Base-by-base conservation (phyloP, 495 filamentous ascomycete species). In the Sordaria brevicollis region DNA sequence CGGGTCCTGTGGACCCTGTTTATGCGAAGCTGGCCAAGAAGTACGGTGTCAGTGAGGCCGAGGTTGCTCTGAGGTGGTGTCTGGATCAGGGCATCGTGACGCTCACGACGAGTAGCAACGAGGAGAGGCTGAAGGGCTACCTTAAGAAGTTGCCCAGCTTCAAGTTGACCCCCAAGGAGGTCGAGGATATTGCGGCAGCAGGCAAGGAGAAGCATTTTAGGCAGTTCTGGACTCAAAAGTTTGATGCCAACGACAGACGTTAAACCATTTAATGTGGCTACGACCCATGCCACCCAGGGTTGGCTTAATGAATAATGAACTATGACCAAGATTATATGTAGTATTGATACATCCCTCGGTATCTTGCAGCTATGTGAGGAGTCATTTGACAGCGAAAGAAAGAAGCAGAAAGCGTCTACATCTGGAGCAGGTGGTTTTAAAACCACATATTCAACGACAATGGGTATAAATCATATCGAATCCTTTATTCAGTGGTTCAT, bases 81-180 rank as follows among this genome's bases (percentile, higher is more conserved):
- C 79, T 96, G 37, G 92, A 97, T 72, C 91, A 93, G 75, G 92
- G 89, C 43, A 80, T 91, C 67, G 87, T 94, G n/a, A 81, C 87
- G 0, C 80, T 96, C 71, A 96, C 93, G 1, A 96, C 93, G 19
- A 93, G 89, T 76, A 79, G 81, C 38, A 96, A 86, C 70, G 89
- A 94, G 79, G 79, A 89, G 70, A 80, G 93, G 65, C 72, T 97
- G 75, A 85, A 83, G 71, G 84, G 85, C 69, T 94, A 91, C 74
- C 74, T 93, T 73, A 76, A 82, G 11, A 82, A 78, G 17, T 72
- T 91, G 68, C 86, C 85, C 5, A 67, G 69, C 25, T 95, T 96
- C 79, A 88, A 89, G 73, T 76, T 96, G 74, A 93, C 89, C 2
- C 86, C 88, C 0, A 78, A 83, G 67, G 93, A 96, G 81, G 81